Percentiles rank a stretch among this genome's conserved stretches.
Evolutionary conservation across 208 protist species (phyloP).

Genomic region (Trypanosoma brucei): DNA sequence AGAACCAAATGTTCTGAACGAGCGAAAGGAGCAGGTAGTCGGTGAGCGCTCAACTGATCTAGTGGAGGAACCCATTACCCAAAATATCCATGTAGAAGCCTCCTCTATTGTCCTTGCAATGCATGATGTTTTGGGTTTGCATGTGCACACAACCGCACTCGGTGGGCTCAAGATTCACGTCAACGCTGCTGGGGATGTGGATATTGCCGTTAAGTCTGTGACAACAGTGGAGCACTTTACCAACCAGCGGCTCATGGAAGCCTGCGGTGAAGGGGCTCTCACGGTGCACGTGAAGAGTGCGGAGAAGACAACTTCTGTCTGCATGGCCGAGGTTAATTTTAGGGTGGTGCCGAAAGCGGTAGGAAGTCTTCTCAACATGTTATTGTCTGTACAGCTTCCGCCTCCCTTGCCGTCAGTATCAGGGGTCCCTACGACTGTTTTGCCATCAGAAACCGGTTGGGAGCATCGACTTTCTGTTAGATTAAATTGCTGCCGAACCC

Average conservation of each 20-base stretch:
- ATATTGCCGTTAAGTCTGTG: conserved; percentile 35
- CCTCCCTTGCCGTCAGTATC: conserved; percentile 2
- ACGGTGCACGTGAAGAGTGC: conserved; percentile 21
- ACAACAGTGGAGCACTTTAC: conserved; percentile 62
- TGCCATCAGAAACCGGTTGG: not conserved
- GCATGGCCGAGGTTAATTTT: conserved; percentile 40
- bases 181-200: conserved; percentile 31
- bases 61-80: conserved; percentile 3
- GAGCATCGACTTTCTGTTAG: conserved; percentile 2
- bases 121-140: conserved; percentile 50
- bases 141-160: conserved; percentile 59
- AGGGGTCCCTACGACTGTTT: not conserved
- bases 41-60: not conserved
- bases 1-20: too few relatives aligned
- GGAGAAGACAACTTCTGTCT: conserved; percentile 31
- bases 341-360: conserved; percentile 56
- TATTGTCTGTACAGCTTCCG: conserved; percentile 66
- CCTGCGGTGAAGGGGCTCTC: conserved; percentile 19
- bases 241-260: conserved; percentile 41
- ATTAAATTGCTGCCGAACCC: conserved; percentile 5
- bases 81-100: conserved; percentile 47
- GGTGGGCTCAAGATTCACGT: conserved; percentile 34
- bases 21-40: too few relatives aligned
- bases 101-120: conserved; percentile 46
- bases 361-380: conserved; percentile 59